These are phyloP conservation scores for Penstemon davidsonii DNA, from an alignment of 257 asterid genomes.

Conservation along the genomic window DNA sequence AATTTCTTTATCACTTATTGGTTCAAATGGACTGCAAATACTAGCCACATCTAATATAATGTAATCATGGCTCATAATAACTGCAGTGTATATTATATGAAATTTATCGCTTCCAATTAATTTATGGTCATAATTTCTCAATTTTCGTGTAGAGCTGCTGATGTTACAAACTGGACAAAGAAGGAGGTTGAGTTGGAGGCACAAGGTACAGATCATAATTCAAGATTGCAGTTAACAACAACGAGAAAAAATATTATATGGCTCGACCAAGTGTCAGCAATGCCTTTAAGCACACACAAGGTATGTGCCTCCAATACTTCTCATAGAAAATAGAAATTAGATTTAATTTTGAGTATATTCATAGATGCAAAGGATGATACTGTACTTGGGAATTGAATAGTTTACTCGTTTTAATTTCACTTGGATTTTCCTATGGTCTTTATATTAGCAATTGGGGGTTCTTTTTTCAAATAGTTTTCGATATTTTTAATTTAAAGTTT, in stretches of 20 bases:
- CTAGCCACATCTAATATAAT: slow-evolving; percentile 58
- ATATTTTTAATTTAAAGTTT: not conserved
- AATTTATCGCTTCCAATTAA: slow-evolving; percentile 3
- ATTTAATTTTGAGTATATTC: too few relatives aligned
- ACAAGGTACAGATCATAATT: slow-evolving; percentile 50
- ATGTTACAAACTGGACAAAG: slow-evolving; percentile 66
- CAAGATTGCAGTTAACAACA: slow-evolving; percentile 76
- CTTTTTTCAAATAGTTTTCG: too few relatives aligned
- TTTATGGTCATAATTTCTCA: not conserved
- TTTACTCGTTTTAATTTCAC: not conserved
- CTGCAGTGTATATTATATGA: not conserved
- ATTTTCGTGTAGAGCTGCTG: slow-evolving; percentile 43
- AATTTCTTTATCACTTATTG: slow-evolving; percentile 60
- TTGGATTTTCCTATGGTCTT: not conserved
- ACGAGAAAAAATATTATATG: slow-evolving; percentile 58
- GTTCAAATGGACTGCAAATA: slow-evolving; percentile 57
- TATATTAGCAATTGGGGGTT: too few relatives aligned
- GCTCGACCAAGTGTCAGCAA: slow-evolving; percentile 94
- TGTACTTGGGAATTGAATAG: too few relatives aligned
- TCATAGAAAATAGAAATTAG: not conserved
- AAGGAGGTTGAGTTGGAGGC: slow-evolving; percentile 66
- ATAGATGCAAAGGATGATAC: too few relatives aligned
- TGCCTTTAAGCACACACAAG: slow-evolving; percentile 80
- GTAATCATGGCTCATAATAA: slow-evolving; percentile 44
- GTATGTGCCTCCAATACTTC: slow-evolving; percentile 31